These are phyloP conservation scores for Wickerhamomyces ciferrii DNA, from an alignment of 805 yeast genomes.

Conservation along the genomic window DNA sequence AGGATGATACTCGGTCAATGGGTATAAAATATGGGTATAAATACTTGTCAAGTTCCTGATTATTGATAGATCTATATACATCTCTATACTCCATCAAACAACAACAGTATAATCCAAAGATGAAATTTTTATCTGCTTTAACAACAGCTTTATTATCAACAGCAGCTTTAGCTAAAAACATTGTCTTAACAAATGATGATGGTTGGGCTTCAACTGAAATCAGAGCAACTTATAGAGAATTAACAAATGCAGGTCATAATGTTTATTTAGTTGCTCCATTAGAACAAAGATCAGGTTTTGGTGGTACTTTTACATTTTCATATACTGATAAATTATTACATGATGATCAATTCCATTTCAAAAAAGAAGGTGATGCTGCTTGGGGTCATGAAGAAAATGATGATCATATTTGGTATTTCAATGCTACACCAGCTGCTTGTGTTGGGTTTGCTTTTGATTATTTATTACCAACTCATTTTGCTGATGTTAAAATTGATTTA, in stretches of 20 bases:
- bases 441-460: constrained; percentile 44
- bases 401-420: constrained; percentile 45
- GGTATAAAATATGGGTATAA: no score
- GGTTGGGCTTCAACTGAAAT: constrained; percentile 53
- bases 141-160: constrained; percentile 4
- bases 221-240: constrained; percentile 47
- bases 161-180: constrained; percentile 30
- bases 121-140: constrained; percentile 8
- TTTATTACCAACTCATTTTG: constrained; percentile 39
- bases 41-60: no score
- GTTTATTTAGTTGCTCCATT: constrained; percentile 49
- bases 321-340: constrained; percentile 29
- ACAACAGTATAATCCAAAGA: no score
- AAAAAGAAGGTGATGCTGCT: constrained; percentile 42
- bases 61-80: no score
- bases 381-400: constrained; percentile 48
- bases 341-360: constrained; percentile 44
- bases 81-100: background rate
- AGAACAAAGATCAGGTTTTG: constrained; percentile 46
- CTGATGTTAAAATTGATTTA: constrained; percentile 39
- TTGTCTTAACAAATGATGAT: constrained; percentile 50
- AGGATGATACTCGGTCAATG: no score
- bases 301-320: constrained; percentile 47
- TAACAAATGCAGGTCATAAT: constrained; percentile 41
- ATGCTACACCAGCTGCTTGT: constrained; percentile 51